phyloP scores from a whole-genome alignment of 2,329 filamentous ascomycete species.

The Moelleriella libera region DNA sequence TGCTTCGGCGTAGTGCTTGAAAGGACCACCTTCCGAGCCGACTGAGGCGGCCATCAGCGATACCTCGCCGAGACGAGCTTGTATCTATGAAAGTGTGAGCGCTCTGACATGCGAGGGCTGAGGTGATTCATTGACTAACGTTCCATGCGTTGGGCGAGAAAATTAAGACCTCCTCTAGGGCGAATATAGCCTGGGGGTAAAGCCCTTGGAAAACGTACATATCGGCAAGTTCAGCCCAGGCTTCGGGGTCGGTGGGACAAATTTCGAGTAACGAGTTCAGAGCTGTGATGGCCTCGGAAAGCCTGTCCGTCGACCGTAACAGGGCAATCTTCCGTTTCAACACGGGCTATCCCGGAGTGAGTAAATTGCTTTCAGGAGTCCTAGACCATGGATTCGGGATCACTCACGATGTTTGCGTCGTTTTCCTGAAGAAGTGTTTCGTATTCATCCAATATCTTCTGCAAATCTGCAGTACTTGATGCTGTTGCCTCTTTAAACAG shows the following conservation, averaged over 20 bases:
- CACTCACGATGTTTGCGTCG: constrained; percentile 62
- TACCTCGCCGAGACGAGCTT: constrained; percentile 76
- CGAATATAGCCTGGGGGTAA: constrained; percentile 72
- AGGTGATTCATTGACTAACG: constrained; percentile 34
- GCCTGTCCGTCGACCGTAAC: constrained; percentile 57
- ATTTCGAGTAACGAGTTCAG: constrained; percentile 66
- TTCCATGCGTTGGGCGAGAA: constrained; percentile 91
- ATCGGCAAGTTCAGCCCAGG: constrained; percentile 84
- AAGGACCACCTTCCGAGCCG: constrained; percentile 22
- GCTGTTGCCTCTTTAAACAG: constrained; percentile 76
- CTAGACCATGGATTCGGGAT: not conserved
- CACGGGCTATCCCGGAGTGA: constrained; percentile 47
- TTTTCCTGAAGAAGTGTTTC: constrained; percentile 60
- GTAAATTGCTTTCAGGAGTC: constrained; percentile 4
- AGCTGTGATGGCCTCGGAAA: constrained; percentile 58
- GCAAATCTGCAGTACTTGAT: constrained; percentile 47
- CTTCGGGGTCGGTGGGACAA: constrained; percentile 80
- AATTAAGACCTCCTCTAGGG: constrained; percentile 80
- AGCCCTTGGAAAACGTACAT: constrained; percentile 70
- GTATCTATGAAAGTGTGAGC: constrained; percentile 42
- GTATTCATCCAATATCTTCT: constrained; percentile 62
- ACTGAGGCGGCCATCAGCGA: constrained; percentile 53
- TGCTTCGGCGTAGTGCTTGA: constrained; percentile 52
- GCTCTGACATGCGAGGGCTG: not conserved
- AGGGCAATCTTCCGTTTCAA: constrained; percentile 74